Base-by-base conservation (phyloP, 148 eudicot genomes). In the Nepenthes mirabilis region DNA sequence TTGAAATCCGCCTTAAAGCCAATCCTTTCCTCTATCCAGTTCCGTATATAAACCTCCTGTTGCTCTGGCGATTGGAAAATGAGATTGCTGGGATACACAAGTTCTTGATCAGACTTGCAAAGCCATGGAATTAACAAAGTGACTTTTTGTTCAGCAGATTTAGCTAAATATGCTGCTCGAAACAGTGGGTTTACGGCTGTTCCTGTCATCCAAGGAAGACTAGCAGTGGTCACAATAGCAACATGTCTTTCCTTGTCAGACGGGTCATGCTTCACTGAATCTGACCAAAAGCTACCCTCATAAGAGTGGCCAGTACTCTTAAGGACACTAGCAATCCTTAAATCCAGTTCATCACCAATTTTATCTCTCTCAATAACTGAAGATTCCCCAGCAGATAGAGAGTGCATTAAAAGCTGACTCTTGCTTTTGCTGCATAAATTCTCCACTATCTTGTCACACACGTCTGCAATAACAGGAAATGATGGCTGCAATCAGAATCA, bases 121-220 rank as follows among this genome's bases (percentile, higher is more conserved):
- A 93, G 91, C 98, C 98, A 93, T 32, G 98, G 98, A 77, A 93
- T 91, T 74, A 93, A 74, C 12, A 93, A 80, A 14, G 98, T 93
- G 36, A 93, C 98, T 61, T 84, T 84, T 76, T 93, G 98, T 71
- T 83, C 67, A 47, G 78, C 95, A 57, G 96, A 86, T 65, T 83
- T 80, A 14, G 98, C 86, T 35, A 93, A 57, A 82, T 85, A 93
- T 57, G 98, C 98, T 34, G 98, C 98, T 63, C 98, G 88, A 68
- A 93, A 93, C 60, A 93, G 71, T 53, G 98, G 98, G 76, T 93
- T 93, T 54, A 93, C 95, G 45, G 98, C 96, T 45, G 98, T 93
- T 64, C 98, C 98, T 3, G 98, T 93, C 98, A 93, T 82, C 98
- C 98, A 93, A 66, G 98, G 98, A 57, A 93, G 94, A 78, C 96